These are phyloP conservation scores for Oenanthe sinensis DNA, from an alignment of 129 eudicot genomes.

Conservation along the genomic window DNA sequence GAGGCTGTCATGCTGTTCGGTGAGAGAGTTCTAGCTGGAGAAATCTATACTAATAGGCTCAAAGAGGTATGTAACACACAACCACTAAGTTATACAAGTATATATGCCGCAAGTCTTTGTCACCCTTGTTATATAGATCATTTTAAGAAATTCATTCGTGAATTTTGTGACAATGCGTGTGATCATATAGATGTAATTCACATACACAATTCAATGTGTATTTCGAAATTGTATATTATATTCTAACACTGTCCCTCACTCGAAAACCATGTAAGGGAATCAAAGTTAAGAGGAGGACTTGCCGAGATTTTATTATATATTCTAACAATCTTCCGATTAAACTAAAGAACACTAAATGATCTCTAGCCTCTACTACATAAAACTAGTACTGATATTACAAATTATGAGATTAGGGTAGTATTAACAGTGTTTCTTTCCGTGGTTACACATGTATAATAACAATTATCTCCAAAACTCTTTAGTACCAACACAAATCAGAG, in stretches of 20 bases:
- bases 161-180: not conserved
- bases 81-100: not conserved
- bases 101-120: not conserved
- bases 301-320: no score
- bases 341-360: not conserved
- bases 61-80: conserved; percentile 31
- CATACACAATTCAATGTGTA: not conserved
- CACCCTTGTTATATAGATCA: not conserved
- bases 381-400: not conserved
- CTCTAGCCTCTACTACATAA: not conserved
- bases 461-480: not conserved
- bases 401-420: not conserved
- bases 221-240: no score
- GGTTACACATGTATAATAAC: no score
- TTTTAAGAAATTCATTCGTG: no score
- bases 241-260: no score
- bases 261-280: no score
- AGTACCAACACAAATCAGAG: not conserved
- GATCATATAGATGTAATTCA: not conserved
- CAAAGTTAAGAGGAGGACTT: no score
- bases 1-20: conserved; percentile 81
- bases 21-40: conserved; percentile 63
- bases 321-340: not conserved
- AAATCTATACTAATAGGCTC: conserved; percentile 55
- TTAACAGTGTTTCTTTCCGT: not conserved